phyloP scores from a whole-genome alignment of 768 basidiomycete genomes.

The Lactifluus pinguis region DNA sequence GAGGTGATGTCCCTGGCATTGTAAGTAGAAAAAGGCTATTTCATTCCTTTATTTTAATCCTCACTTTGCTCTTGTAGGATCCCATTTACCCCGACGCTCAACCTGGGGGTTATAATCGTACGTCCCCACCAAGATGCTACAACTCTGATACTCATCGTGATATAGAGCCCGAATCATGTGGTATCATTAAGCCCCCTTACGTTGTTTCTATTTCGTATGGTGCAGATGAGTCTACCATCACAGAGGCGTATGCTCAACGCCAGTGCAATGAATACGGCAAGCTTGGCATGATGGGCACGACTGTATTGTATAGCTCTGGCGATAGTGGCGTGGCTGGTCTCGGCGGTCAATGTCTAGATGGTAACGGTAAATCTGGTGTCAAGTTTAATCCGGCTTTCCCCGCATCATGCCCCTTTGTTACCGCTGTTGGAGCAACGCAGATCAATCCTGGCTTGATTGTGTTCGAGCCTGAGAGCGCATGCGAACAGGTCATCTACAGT shows the following conservation, averaged over 20 bases:
- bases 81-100: slow-evolving; percentile 33
- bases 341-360: slow-evolving; percentile 26
- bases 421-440: slow-evolving; percentile 31
- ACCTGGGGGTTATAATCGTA: slow-evolving; percentile 29
- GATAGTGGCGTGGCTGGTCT: slow-evolving; percentile 37
- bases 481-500: slow-evolving; percentile 30
- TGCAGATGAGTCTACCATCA: slow-evolving; percentile 27
- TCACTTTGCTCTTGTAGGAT: neutral
- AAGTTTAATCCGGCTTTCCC: slow-evolving; percentile 38
- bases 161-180: slow-evolving; percentile 30
- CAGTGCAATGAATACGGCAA: slow-evolving; percentile 41
- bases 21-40: neutral
- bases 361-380: slow-evolving; percentile 21
- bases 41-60: neutral
- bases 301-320: slow-evolving; percentile 37
- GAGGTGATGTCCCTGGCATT: slow-evolving; percentile 2
- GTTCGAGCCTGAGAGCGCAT: slow-evolving; percentile 31
- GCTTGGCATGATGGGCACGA: slow-evolving; percentile 33
- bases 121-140: neutral
- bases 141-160: neutral
- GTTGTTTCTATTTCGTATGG: slow-evolving; percentile 37
- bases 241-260: slow-evolving; percentile 30
- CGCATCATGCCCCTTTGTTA: slow-evolving; percentile 35
- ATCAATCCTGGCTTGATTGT: slow-evolving; percentile 27
- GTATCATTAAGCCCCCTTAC: slow-evolving; percentile 27